A percentile compares a stretch with the other conserved stretches of the same genome.
Evolutionary conservation across 345 rosid species (phyloP).

Genomic region (Salix purpurea): DNA sequence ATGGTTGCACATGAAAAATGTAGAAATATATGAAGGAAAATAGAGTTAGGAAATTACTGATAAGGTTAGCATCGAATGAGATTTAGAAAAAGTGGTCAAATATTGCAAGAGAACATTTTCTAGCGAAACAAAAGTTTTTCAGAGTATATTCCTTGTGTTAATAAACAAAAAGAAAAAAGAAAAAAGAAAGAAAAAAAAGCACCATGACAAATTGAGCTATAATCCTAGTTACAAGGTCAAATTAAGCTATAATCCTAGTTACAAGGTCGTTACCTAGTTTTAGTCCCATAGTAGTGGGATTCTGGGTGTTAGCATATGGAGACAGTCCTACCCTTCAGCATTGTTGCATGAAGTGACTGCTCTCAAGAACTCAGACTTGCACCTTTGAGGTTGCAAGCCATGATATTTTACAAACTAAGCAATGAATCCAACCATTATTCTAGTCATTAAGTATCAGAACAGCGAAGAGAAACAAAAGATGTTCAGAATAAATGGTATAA

Average conservation of each 20-base stretch:
- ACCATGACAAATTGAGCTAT: background rate
- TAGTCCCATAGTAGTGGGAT: background rate
- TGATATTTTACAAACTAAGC: background rate
- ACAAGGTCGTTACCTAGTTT: background rate
- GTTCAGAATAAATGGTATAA: background rate
- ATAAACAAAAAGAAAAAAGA: background rate
- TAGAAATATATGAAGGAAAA: background rate
- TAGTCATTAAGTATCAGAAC: background rate
- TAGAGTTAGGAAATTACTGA: background rate
- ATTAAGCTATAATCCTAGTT: background rate
- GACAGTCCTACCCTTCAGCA: background rate
- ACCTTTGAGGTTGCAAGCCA: background rate
- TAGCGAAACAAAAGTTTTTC: background rate
- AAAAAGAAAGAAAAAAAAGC: background rate
- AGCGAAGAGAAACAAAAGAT: background rate
- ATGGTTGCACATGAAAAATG: background rate
- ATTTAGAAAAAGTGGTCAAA: background rate
- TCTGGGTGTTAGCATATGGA: background rate
- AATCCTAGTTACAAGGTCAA: background rate
- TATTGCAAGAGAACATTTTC: background rate
- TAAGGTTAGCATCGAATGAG: background rate
- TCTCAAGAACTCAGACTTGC: background rate
- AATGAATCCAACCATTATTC: background rate
- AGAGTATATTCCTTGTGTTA: background rate
- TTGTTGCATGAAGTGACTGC: background rate